Evolutionary conservation across 257 asterid species (phyloP).

Genomic region (Primulina tabacum): DNA sequence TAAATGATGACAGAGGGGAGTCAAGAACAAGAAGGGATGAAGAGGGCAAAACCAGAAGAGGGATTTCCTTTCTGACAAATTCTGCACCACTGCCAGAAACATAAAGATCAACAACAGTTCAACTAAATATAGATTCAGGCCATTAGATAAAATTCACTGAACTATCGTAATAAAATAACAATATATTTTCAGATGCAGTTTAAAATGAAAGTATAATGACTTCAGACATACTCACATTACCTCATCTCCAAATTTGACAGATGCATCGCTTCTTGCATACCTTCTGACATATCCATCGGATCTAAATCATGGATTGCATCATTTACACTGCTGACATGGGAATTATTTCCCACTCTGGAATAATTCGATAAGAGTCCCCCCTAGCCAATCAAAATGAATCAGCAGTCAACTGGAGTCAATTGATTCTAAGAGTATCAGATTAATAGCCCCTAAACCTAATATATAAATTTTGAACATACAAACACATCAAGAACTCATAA

Average conservation of each 20-base stretch:
- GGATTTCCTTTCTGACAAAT: constrained; percentile 82
- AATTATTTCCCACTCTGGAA: constrained; percentile 54
- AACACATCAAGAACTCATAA: constrained; percentile 1
- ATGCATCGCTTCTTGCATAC: constrained; percentile 99
- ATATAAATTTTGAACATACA: not conserved
- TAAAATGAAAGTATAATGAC: constrained; percentile 22
- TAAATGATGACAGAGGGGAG: constrained; percentile 69
- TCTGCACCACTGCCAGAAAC: constrained; percentile 88
- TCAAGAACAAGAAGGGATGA: constrained; percentile 64
- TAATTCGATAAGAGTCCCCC: constrained; percentile 70
- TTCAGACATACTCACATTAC: constrained; percentile 57
- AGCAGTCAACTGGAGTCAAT: constrained; percentile 20
- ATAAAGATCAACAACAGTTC: constrained; percentile 18
- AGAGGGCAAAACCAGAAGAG: constrained; percentile 75
- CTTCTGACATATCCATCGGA: constrained; percentile 93
- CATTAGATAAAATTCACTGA: not conserved
- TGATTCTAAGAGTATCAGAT: constrained; percentile 12
- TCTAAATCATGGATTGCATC: constrained; percentile 61
- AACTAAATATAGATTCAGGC: not conserved
- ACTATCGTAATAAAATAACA: not conserved
- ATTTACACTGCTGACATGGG: constrained; percentile 38
- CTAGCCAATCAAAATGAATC: constrained; percentile 34
- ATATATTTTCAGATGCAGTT: constrained; percentile 1
- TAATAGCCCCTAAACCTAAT: not conserved
- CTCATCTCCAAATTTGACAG: constrained; percentile 95